Evolutionary conservation across 768 basidiomycete genomes (phyloP), one percentile per base, ranked within the genome.

Genomic region (Boletus sensibilis): DNA sequence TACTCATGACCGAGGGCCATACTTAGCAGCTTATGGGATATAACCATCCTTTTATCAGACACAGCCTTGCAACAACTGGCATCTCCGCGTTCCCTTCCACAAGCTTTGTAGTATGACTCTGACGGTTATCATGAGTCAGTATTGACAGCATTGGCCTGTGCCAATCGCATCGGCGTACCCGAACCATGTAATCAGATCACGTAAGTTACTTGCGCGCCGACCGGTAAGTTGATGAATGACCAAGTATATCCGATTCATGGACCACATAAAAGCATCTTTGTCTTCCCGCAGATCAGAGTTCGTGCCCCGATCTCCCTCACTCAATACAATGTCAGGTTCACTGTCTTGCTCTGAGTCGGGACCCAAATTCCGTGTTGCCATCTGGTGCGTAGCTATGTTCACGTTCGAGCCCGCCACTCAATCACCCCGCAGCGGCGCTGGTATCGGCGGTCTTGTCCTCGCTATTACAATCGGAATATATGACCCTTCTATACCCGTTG

Each of bases 401-500:
- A 35, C 11, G 7, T 20, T 20, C 12, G 13, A 37, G 6, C 34
- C 4, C 20, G 16, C 1, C 10, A 50, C 20, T 42, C 34, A 50
- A 16, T n/a, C 8, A 23, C 13, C 20, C 3, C 13, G 1, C 55
- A 77, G 70, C 53, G 76, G 71, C 38, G 77, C 72, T n/a, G 79
- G 78, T 9, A 73, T 80, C 37, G 77, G 74, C 16, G 79, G 80
- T 5, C 68, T 81, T 18, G 65, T 74, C 0, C 73, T 82, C 16
- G 76, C 79, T 0, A 68, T 69, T 20, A 68, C 74, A 10, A 49
- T 49, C 35, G 48, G 48, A 23, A 49, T 38, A 38, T 49, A 49
- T 38, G 48, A 49, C 25, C 23, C 59, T 18, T 55, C 56, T 1
- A 63, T 79, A 20, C 67, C 74, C 53, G 69, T 79, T 14, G 69